Conservation (phyloP, 116 monocot genomes). For the Posidonia oceanica region DNA sequence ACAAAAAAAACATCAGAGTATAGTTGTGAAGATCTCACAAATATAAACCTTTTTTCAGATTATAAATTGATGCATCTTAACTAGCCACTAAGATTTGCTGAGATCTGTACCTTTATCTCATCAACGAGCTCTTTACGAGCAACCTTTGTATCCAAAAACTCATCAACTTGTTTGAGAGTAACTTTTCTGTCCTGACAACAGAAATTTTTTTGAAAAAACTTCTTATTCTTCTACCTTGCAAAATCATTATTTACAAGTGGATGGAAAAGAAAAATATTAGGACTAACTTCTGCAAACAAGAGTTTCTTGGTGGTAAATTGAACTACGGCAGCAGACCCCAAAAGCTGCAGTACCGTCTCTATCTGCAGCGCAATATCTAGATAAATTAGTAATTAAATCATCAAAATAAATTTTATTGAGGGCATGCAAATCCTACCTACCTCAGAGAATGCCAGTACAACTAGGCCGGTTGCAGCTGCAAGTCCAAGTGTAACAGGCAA, state of each 20-base stretch:
- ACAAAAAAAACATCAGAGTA: too few species aligned
- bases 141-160: constrained; percentile 84
- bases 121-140: constrained; percentile 88
- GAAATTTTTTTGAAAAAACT: neutral
- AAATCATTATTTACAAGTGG: too few species aligned
- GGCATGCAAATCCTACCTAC: constrained; percentile 14
- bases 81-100: neutral
- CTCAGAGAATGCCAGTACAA: constrained; percentile 77
- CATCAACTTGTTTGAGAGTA: constrained; percentile 69
- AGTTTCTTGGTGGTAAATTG: constrained; percentile 76
- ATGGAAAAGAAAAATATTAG: neutral
- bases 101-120: constrained; percentile 68
- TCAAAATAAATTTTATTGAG: neutral
- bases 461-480: constrained; percentile 78
- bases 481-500: constrained; percentile 66
- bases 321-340: constrained; percentile 87
- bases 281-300: constrained; percentile 79
- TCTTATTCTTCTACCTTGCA: neutral
- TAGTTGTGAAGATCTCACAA: too few species aligned
- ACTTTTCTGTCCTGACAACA: constrained; percentile 61
- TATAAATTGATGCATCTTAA: neutral
- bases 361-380: constrained; percentile 39
- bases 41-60: too few species aligned
- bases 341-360: constrained; percentile 80
- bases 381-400: neutral